Evolutionary conservation across 2,329 filamentous ascomycete genomes (phyloP).

Genomic region (Arthrocladium fulminans): DNA sequence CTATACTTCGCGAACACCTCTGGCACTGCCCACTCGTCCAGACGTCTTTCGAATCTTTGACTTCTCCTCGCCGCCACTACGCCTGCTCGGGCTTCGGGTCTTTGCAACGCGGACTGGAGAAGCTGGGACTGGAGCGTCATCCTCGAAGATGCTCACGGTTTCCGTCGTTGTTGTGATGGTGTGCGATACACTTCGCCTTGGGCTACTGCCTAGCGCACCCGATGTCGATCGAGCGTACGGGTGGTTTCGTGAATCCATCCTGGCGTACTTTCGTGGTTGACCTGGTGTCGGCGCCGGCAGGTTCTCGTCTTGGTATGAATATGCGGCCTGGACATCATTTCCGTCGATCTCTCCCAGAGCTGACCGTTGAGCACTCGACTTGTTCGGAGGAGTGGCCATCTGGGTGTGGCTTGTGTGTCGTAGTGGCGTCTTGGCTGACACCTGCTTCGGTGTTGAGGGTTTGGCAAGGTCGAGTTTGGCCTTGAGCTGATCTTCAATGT

Average conservation of each 20-base stretch:
- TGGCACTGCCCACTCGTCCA: conserved; percentile 37
- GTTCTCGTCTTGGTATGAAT: conserved; percentile 72
- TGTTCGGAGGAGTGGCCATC: conserved; percentile 73
- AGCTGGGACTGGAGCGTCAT: conserved; percentile 18
- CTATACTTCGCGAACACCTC: conserved; percentile 6
- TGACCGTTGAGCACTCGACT: conserved; percentile 47
- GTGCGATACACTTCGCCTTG: conserved; percentile 23
- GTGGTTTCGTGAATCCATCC: conserved; percentile 64
- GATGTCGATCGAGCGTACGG: conserved; percentile 56
- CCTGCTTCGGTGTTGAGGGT: conserved; percentile 44
- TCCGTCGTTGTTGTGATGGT: conserved; percentile 23
- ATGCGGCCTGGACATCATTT: conserved; percentile 50
- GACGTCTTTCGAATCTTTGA: conserved; percentile 37
- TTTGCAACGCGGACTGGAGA: conserved; percentile 20
- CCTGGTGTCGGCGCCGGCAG: conserved; percentile 91
- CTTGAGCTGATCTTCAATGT: conserved; percentile 69
- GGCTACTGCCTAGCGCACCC: conserved; percentile 28
- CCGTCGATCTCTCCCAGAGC: conserved; percentile 91
- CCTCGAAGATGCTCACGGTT: conserved; percentile 23
- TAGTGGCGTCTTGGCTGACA: conserved; percentile 52
- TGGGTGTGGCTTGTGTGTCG: conserved; percentile 55
- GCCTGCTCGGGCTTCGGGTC: conserved; percentile 19
- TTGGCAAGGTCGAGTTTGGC: conserved; percentile 64
- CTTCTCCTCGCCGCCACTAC: conserved; percentile 23
- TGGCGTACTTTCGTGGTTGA: conserved; percentile 81